These are phyloP conservation scores for Perkinsus marinus DNA, from an alignment of 169 alveolate genomes.

Conservation along the genomic window DNA sequence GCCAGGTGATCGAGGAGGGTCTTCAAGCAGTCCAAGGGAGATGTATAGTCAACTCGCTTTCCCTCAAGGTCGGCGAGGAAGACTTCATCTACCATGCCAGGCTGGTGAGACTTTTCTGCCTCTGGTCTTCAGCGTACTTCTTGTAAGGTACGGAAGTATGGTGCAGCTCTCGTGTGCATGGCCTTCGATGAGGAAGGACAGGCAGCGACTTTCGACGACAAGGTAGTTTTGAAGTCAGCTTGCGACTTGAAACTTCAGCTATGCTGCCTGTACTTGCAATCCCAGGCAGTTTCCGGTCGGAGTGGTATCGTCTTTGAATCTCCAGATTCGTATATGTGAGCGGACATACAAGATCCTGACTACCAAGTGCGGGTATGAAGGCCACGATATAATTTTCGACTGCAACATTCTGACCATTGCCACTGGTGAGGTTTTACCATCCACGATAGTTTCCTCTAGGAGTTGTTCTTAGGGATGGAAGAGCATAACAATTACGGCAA, in stretches of 20 bases:
- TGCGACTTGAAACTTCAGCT: too few relatives aligned
- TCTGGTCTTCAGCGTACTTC: not conserved
- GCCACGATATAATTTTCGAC: constrained; percentile 51
- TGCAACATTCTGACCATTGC: constrained; percentile 51
- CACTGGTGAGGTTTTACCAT: constrained; percentile 15
- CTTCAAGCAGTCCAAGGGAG: constrained; percentile 45
- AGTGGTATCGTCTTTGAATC: too few relatives aligned
- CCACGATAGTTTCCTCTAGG: not conserved
- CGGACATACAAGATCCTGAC: constrained; percentile 34
- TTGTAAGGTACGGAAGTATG: constrained; percentile 11
- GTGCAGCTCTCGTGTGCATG: constrained; percentile 54
- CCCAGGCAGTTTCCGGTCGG: too few relatives aligned
- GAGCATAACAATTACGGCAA: constrained; percentile 48
- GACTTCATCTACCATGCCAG: constrained; percentile 38
- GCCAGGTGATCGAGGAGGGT: constrained; percentile 38
- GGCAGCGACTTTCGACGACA: constrained; percentile 45
- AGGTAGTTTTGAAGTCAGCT: constrained; percentile 8
- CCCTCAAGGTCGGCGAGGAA: constrained; percentile 53
- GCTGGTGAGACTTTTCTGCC: constrained; percentile 8
- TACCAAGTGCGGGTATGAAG: constrained; percentile 25
- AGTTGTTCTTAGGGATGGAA: constrained; percentile 19
- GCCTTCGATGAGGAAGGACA: constrained; percentile 61
- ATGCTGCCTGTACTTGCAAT: too few relatives aligned
- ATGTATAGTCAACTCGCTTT: constrained; percentile 46
- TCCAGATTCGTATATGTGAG: constrained; percentile 23